Evolutionary conservation across 2,329 filamentous ascomycete genomes (phyloP).

Genomic region (Colletotrichum sp.): DNA sequence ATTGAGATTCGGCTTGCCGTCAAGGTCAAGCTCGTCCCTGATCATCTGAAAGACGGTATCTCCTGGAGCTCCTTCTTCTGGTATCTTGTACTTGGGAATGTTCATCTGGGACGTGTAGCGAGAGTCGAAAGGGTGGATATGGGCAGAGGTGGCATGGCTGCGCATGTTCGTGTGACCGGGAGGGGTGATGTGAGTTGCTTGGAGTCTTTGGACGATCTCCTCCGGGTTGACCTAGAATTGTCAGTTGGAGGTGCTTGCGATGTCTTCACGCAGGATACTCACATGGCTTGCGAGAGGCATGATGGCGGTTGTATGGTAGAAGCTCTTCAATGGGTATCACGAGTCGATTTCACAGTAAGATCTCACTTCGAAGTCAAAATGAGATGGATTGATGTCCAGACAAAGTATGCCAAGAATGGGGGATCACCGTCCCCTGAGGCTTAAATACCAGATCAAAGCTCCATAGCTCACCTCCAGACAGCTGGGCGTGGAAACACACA

Average conservation of each 20-base stretch:
- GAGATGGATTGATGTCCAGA: not conserved
- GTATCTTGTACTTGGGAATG: constrained; percentile 63
- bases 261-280: not conserved
- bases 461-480: not conserved
- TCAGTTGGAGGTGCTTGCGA: not conserved
- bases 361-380: not conserved
- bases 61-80: constrained; percentile 60
- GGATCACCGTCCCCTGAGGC: not conserved
- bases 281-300: constrained; percentile 23
- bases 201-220: constrained; percentile 58
- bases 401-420: not conserved
- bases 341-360: not conserved
- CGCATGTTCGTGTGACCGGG: constrained; percentile 37
- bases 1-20: constrained; percentile 71
- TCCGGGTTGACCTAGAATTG: constrained; percentile 51
- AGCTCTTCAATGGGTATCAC: not conserved
- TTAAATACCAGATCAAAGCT: constrained; percentile 10
- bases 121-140: constrained; percentile 62
- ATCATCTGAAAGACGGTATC: constrained; percentile 71
- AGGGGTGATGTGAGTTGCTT: constrained; percentile 44
- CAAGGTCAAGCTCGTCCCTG: constrained; percentile 66
- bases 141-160: constrained; percentile 46
- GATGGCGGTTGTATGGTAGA: not conserved
- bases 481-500: not conserved
- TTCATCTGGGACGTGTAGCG: constrained; percentile 59